Evolutionary conservation across 768 basidiomycete species (phyloP).

Genomic region (Lyophyllum shimeji): DNA sequence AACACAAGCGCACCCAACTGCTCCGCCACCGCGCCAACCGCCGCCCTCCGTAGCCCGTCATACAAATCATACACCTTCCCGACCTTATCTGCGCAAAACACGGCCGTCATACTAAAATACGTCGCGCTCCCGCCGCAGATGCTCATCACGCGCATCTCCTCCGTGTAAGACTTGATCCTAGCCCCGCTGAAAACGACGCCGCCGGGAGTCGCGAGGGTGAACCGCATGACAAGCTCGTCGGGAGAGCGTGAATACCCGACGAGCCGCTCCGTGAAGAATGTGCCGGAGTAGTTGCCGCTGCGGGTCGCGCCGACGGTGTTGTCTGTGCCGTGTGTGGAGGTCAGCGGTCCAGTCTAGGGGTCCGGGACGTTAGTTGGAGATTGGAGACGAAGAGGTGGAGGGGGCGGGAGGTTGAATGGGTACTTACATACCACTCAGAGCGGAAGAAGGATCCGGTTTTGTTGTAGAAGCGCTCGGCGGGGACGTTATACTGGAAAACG

Average conservation of each 20-base stretch:
- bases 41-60: background rate
- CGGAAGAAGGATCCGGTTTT: constrained; percentile 9
- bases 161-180: constrained; percentile 4
- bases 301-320: constrained; percentile 10
- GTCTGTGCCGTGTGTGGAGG: constrained; percentile 9
- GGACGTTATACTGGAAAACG: constrained; percentile 5
- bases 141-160: constrained; percentile 9
- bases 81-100: constrained; percentile 4
- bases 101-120: constrained; percentile 8
- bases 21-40: constrained; percentile 1
- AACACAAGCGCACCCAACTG: constrained; percentile 7
- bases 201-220: background rate
- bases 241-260: background rate
- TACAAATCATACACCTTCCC: background rate
- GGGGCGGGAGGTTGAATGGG: background rate
- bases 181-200: background rate
- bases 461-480: background rate
- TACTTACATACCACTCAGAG: constrained; percentile 13
- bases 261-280: constrained; percentile 5
- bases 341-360: constrained; percentile 7
- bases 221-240: background rate
- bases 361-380: too few species aligned
- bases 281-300: background rate
- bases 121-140: constrained; percentile 14
- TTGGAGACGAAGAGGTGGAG: background rate